phyloP scores from a whole-genome alignment of 768 basidiomycete species.

The Epithele typhae region DNA sequence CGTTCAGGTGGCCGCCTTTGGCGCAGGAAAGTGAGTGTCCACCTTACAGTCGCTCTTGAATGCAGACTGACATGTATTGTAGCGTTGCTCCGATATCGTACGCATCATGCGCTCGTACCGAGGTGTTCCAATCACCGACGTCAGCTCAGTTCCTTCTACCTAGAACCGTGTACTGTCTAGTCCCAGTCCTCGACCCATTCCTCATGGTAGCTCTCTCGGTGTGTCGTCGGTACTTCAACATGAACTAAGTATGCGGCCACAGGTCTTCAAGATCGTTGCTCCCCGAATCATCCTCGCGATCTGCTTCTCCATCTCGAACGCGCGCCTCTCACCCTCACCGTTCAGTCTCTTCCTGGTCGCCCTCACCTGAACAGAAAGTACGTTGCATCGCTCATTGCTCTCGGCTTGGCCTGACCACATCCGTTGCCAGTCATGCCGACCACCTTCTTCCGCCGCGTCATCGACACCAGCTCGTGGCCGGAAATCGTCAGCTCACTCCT shows the following conservation, averaged over 20 bases:
- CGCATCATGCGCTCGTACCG: no score
- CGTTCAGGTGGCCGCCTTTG: conserved; percentile 83
- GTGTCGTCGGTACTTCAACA: conserved; percentile 8
- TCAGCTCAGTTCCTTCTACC: conserved; percentile 69
- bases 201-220: conserved; percentile 74
- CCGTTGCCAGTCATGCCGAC: conserved; percentile 78
- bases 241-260: no score
- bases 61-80: no score
- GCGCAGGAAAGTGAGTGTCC: conserved; percentile 51
- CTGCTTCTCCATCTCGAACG: conserved; percentile 64
- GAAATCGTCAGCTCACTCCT: conserved; percentile 87
- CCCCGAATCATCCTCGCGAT: conserved; percentile 77
- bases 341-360: conserved; percentile 81
- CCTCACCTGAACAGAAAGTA: conserved; percentile 68
- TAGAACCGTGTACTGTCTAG: conserved; percentile 82
- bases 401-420: neutral
- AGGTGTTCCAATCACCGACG: no score
- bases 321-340: conserved; percentile 62
- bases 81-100: conserved; percentile 85
- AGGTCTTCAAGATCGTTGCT: conserved; percentile 80
- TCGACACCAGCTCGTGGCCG: conserved; percentile 80
- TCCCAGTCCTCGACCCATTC: conserved; percentile 83
- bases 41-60: neutral
- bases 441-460: conserved; percentile 79
- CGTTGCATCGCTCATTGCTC: conserved; percentile 9